A percentile compares a stretch with the other conserved stretches of the same genome.
Evolutionary conservation across 257 asterid species (phyloP).

Genomic region (Primulina tabacum): DNA sequence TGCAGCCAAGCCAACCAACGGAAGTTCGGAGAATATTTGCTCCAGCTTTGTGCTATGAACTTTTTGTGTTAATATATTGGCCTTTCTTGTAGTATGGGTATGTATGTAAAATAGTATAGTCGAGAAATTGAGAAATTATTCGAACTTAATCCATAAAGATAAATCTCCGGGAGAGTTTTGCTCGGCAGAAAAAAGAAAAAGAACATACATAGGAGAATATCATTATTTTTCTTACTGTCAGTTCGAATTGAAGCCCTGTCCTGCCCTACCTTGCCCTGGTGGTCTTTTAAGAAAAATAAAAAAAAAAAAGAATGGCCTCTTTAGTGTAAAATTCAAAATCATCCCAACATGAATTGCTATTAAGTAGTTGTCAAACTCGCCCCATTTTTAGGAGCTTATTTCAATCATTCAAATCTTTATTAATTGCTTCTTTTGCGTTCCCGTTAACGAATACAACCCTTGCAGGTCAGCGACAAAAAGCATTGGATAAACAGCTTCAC

Average conservation of each 20-base stretch:
- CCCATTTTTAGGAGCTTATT: not conserved
- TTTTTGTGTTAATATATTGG: not conserved
- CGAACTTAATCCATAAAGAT: not conserved
- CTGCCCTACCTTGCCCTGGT: no score
- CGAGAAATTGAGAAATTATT: not conserved
- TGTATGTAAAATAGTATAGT: not conserved
- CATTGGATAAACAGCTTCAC: slow-evolving; percentile 90
- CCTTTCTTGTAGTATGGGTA: slow-evolving; percentile 3
- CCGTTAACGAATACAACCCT: slow-evolving; percentile 20
- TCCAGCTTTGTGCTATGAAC: not conserved
- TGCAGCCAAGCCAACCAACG: not conserved
- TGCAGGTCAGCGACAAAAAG: slow-evolving; percentile 88
- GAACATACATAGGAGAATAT: not conserved
- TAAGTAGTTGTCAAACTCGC: not conserved
- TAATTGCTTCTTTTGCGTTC: not conserved
- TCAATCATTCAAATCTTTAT: not conserved
- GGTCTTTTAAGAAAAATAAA: no score
- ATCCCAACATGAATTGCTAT: not conserved
- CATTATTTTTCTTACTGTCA: not conserved
- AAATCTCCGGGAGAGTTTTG: slow-evolving; percentile 2
- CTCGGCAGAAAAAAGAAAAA: not conserved
- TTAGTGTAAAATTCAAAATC: no score
- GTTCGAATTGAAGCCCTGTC: no score
- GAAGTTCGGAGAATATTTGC: not conserved
- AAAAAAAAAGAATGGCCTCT: not conserved